Base-by-base conservation (phyloP, 768 basidiomycete genomes). In the Leccinum pellstonianum region DNA sequence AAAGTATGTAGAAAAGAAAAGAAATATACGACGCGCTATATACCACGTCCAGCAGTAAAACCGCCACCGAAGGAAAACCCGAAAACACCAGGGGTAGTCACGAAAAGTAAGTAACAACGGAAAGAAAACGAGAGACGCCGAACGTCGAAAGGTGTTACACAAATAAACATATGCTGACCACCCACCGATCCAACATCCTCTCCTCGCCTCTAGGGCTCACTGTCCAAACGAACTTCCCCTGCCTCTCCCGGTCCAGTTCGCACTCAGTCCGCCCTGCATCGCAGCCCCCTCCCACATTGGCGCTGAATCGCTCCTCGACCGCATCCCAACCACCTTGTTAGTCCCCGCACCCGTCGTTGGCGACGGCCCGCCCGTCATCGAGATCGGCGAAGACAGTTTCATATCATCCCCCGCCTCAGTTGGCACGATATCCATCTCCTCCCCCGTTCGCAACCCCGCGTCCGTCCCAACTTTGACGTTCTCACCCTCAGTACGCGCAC, bases 231-330 rank as follows among this genome's bases (percentile, higher is more conserved):
- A 71, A 19, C 60, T 61, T 23, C 70, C 70, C 50, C 70, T 66
- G 12, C 72, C 72, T 23, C 70, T 55, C 1, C 68, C 66, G 3
- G 25, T 62, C 70, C 70, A 72, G 27, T 70, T 73, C 2, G 72
- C 70, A 27, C 66, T 72, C 61, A 72, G 52, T 46, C 68, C 70
- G 9, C 63, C 59, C 9, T 62, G 63, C 57, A 43, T 57, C 62
- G 64, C 27, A 25, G 64, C 55, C 54, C 67, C 33, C 21, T 57
- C 62, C 64, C 62, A 66, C 62, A 64, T 71, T 14, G 66, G 64
- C 7, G 64, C 62, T 5, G 67, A 72, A 58, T 73, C 67, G 14
- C 70, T 66, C 41, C 67, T 62, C 9, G 64, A 66, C 0, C 69
- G 69, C 17, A 65, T 15, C 51, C 73, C 59, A 55, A 23, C 67